phyloP scores from a whole-genome alignment of 2,329 filamentous ascomycete species.

The Botryosphaeria dothidea region DNA sequence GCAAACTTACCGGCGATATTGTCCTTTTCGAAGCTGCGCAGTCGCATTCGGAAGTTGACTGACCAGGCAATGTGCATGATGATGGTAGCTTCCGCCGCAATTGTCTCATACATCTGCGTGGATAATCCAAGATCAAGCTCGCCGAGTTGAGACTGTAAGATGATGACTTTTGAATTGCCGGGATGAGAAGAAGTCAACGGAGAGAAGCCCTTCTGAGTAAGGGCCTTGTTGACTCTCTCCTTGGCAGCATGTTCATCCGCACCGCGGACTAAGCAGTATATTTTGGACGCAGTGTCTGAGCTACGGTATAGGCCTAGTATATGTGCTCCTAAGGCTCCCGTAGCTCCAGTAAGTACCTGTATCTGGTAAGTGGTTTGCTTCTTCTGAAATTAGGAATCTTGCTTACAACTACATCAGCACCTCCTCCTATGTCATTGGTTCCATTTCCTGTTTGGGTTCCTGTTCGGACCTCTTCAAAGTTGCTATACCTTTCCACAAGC shows the following conservation, averaged over 20 bases:
- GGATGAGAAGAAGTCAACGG: slow-evolving; percentile 24
- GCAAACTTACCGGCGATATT: slow-evolving; percentile 44
- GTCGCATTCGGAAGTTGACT: slow-evolving; percentile 63
- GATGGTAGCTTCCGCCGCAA: slow-evolving; percentile 48
- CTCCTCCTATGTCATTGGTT: neutral
- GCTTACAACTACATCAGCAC: slow-evolving; percentile 1
- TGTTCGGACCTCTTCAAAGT: slow-evolving; percentile 32
- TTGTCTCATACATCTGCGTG: slow-evolving; percentile 38
- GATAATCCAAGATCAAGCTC: slow-evolving; percentile 52
- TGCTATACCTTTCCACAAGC: slow-evolving; percentile 51
- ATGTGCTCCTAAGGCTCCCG: slow-evolving; percentile 54
- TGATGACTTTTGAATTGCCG: slow-evolving; percentile 42
- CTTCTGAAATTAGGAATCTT: neutral
- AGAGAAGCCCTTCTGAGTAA: slow-evolving; percentile 40
- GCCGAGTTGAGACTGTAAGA: slow-evolving; percentile 52
- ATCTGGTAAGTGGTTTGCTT: neutral
- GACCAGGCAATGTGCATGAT: slow-evolving; percentile 67
- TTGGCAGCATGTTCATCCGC: slow-evolving; percentile 42
- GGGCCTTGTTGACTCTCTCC: slow-evolving; percentile 47
- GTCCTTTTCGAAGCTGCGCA: slow-evolving; percentile 57
- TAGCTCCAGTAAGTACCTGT: slow-evolving; percentile 50
- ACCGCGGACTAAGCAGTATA: slow-evolving; percentile 61
- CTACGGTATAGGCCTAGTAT: slow-evolving; percentile 49
- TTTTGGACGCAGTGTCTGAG: slow-evolving; percentile 39
- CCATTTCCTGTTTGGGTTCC: too few relatives aligned